Evolutionary conservation across 108 stramenopile genomes (phyloP).

Genomic region (Pseudonitzschia multistriata): DNA sequence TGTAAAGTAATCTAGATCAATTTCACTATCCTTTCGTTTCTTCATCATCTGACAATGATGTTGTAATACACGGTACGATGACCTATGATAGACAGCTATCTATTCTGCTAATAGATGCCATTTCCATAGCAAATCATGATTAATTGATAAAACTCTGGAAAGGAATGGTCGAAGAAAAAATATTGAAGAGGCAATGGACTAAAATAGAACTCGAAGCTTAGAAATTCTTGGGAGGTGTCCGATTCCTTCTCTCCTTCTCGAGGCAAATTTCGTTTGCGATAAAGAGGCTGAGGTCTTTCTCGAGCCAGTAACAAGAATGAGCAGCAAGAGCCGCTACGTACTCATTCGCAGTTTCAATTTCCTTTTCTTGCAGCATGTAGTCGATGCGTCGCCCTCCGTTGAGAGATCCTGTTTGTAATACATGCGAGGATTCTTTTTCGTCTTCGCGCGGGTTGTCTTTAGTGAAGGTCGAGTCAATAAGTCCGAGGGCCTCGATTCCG

Average conservation of each 20-base stretch:
- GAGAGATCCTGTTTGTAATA: conserved; percentile 36
- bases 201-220: too few relatives aligned
- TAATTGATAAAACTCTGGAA: too few relatives aligned
- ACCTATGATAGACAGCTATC: too few relatives aligned
- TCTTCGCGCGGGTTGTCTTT: conserved; percentile 16
- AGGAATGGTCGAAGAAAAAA: too few relatives aligned
- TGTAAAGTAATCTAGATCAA: too few relatives aligned
- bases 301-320: conserved; percentile 77
- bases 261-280: conserved; percentile 67
- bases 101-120: too few relatives aligned
- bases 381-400: conserved; percentile 57
- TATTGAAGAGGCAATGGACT: too few relatives aligned
- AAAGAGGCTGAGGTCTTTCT: conserved; percentile 79
- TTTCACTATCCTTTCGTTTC: too few relatives aligned
- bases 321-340: conserved; percentile 83
- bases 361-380: conserved; percentile 77
- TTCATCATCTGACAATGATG: too few relatives aligned
- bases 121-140: too few relatives aligned
- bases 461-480: conserved; percentile 35
- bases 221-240: background rate
- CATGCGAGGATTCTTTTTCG: background rate
- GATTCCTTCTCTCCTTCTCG: background rate
- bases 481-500: conserved; percentile 48
- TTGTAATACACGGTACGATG: too few relatives aligned
- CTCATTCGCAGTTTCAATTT: conserved; percentile 83